Percentiles rank a stretch among this genome's conserved stretches.
These are phyloP conservation scores for Tuber magnatum DNA, from an alignment of 495 filamentous ascomycete species.

Conservation along the genomic window DNA sequence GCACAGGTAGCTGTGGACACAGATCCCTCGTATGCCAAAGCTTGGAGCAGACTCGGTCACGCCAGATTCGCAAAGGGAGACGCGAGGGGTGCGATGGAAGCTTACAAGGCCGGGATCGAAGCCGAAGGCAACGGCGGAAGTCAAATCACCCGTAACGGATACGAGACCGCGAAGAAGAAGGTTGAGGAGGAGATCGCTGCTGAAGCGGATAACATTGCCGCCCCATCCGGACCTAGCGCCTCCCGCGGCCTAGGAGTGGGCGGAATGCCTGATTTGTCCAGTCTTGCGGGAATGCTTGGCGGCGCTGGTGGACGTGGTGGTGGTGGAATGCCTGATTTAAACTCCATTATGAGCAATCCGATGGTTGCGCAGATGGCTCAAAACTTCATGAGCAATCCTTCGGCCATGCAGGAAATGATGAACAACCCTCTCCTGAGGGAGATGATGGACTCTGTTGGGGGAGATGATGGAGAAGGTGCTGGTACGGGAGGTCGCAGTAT, in stretches of 20 bases:
- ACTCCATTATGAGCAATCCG: constrained; percentile 86
- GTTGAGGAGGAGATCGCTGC: constrained; percentile 64
- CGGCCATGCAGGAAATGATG: constrained; percentile 83
- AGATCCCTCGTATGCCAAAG: constrained; percentile 92
- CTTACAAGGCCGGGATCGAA: constrained; percentile 87
- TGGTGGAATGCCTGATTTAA: constrained; percentile 80
- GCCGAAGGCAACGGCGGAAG: constrained; percentile 85
- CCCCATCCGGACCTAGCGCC: constrained; percentile 35
- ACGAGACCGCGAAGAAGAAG: constrained; percentile 77
- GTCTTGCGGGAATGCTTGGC: constrained; percentile 65
- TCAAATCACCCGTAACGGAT: constrained; percentile 88
- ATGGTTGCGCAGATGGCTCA: constrained; percentile 96
- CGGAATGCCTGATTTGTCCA: constrained; percentile 71
- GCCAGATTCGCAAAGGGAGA: constrained; percentile 86
- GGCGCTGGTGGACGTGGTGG: constrained; percentile 53
- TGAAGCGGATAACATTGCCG: constrained; percentile 46
- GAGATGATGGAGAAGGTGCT: constrained; percentile 45
- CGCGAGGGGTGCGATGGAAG: constrained; percentile 83
- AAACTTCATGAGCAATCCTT: constrained; percentile 92
- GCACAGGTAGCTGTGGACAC: constrained; percentile 78
- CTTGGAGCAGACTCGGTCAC: constrained; percentile 85
- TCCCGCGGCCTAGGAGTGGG: constrained; percentile 48
- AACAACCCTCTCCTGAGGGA: constrained; percentile 79
- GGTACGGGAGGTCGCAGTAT: constrained; percentile 62
- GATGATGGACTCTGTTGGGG: constrained; percentile 65